Percentiles rank a stretch among this genome's conserved stretches.
phyloP scores from a whole-genome alignment of 2,329 filamentous ascomycete species.

The Domatiomyces catenatus region DNA sequence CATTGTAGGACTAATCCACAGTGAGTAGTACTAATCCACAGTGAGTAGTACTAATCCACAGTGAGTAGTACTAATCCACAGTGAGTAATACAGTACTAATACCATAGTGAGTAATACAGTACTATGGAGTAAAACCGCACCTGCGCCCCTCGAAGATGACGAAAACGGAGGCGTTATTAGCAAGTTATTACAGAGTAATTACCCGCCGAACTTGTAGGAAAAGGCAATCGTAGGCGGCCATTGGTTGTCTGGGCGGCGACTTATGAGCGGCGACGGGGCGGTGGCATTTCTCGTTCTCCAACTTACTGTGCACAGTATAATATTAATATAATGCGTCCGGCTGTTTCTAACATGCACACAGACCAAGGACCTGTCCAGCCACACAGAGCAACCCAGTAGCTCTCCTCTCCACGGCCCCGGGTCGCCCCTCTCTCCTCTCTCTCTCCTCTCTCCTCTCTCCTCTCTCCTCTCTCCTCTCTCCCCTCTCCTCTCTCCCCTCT shows the following conservation, averaged over 20 bases:
- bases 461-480: too few relatives aligned
- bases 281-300: not conserved
- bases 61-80: too few relatives aligned
- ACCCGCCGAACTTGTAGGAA: slow-evolving; percentile 7
- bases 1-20: too few relatives aligned
- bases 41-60: too few relatives aligned
- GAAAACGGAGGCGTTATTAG: too few relatives aligned
- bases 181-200: too few relatives aligned
- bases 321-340: not conserved
- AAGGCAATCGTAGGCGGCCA: slow-evolving; percentile 12
- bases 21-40: too few relatives aligned
- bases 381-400: not conserved
- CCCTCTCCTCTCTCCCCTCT: too few relatives aligned
- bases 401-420: not conserved
- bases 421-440: not conserved
- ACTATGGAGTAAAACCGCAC: too few relatives aligned
- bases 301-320: not conserved
- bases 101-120: too few relatives aligned
- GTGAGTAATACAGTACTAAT: too few relatives aligned
- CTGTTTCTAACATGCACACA: not conserved
- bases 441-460: too few relatives aligned
- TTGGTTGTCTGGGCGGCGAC: not conserved
- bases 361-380: not conserved
- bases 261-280: not conserved
- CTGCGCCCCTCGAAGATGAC: not conserved